Base-by-base conservation (phyloP, 177 flowering plant genomes). In the Vitis hybrid region DNA sequence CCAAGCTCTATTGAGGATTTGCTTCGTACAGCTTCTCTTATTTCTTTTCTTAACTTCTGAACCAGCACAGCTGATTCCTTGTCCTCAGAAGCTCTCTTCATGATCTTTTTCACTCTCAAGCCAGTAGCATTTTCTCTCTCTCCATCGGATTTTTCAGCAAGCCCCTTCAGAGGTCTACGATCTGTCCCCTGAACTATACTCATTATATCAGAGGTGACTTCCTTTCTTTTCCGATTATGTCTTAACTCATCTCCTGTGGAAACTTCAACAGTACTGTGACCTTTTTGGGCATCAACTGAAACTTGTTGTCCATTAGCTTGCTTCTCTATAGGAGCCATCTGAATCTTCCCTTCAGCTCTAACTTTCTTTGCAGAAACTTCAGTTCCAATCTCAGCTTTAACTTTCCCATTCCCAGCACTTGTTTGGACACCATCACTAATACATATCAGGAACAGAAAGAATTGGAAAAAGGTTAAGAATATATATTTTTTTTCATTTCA, bases 81-180 rank as follows among this genome's bases (percentile, higher is more conserved):
- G 67, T 90, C 89, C 49, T 88, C 88, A 14, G 78, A 62, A 68
- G 82, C 66, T 79, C 91, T 86, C 71, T 88, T 84, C 97, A 91
- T 79, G 71, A 95, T 95, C 84, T 95, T 95, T 79, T 95, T 95
- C 10, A 95, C 84, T 73, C 98, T 91, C 75, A 88, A 70, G 55
- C 97, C 90, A 72, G 84, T 68, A 29, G 76, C 79, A 83, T 63
- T 80, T 53, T 84, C 91, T 75, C 73, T 77, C 67, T 73, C 85
- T 66, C 75, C 66, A 19, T 80, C 53, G 51, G 75, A 64, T 66
- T 72, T 78, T 60, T 64, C 81, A 59, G 70, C 65, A 52, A 58
- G 67, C 22, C 75, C 75, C 55, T 82, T 76, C 16, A 75, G 51
- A 72, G 83, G 61, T 71, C 67, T 79, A 53, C 59, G 76, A 26